Conservation (phyloP, 306 rosid species). For the Malus sieversii region DNA sequence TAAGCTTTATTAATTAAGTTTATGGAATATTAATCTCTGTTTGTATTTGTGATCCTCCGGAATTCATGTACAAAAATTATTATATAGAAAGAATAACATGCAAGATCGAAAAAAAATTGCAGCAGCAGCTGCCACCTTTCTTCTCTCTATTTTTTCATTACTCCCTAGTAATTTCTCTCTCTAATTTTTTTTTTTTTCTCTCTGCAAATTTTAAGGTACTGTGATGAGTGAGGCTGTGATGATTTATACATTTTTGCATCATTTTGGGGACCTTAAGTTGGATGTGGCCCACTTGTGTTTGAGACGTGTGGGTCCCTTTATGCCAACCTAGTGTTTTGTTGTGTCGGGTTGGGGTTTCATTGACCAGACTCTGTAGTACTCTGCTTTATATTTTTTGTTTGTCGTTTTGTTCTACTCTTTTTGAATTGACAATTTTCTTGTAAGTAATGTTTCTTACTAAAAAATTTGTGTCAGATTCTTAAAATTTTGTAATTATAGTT, state of each 20-base stretch:
- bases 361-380: neutral
- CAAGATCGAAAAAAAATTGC: constrained; percentile 21
- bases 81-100: constrained; percentile 20
- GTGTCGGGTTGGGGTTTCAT: neutral
- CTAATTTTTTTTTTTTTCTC: neutral
- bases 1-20: no score
- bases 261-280: constrained; percentile 1
- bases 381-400: neutral
- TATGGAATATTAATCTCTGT: neutral
- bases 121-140: constrained; percentile 15
- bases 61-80: constrained; percentile 18
- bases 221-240: constrained; percentile 13
- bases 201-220: constrained; percentile 26
- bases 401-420: neutral
- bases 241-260: constrained; percentile 12
- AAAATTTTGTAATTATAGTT: no score
- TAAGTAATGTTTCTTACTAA: no score
- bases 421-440: neutral
- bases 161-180: constrained; percentile 3
- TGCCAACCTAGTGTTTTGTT: neutral
- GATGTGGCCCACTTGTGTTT: neutral
- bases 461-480: no score
- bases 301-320: neutral
- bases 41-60: constrained; percentile 1
- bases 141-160: constrained; percentile 6